A percentile compares a stretch with the other conserved stretches of the same genome.
phyloP scores from a whole-genome alignment of 106 monocot species.

The Acorus calamus region DNA sequence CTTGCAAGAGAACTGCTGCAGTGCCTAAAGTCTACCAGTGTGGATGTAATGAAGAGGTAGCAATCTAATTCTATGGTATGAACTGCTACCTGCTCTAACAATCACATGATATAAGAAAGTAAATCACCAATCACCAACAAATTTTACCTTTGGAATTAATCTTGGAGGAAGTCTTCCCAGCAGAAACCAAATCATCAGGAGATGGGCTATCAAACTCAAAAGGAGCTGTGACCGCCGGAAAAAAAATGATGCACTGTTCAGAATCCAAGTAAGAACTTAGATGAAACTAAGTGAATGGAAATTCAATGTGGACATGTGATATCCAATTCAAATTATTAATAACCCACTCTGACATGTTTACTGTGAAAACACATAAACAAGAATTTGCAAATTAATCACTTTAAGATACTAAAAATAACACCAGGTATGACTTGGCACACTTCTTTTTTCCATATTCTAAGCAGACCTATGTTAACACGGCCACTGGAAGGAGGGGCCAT shows the following conservation, averaged over 20 bases:
- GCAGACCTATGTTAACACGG: constrained; percentile 48
- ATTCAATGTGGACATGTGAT: neutral
- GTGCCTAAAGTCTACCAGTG: too few relatives aligned
- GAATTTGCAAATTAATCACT: neutral
- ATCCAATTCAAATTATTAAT: too few relatives aligned
- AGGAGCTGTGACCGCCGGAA: constrained; percentile 34
- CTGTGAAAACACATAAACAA: neutral
- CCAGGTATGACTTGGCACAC: neutral
- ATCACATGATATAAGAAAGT: too few relatives aligned
- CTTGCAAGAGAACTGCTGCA: too few relatives aligned
- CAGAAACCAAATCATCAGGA: constrained; percentile 73
- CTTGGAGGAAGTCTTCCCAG: constrained; percentile 45
- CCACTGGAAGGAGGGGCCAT: constrained; percentile 16
- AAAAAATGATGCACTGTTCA: neutral
- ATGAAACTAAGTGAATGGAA: neutral
- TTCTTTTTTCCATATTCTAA: neutral
- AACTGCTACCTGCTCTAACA: too few relatives aligned
- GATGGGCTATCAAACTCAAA: constrained; percentile 88
- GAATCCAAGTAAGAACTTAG: neutral
- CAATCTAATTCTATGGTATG: too few relatives aligned
- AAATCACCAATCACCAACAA: neutral
- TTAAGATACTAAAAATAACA: neutral
- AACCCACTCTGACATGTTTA: neutral
- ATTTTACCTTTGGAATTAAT: constrained; percentile 38
- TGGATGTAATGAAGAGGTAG: too few relatives aligned